These are phyloP conservation scores for Mortierella sp. DNA, from an alignment of 371 early-diverging fungal species.

Conservation along the genomic window DNA sequence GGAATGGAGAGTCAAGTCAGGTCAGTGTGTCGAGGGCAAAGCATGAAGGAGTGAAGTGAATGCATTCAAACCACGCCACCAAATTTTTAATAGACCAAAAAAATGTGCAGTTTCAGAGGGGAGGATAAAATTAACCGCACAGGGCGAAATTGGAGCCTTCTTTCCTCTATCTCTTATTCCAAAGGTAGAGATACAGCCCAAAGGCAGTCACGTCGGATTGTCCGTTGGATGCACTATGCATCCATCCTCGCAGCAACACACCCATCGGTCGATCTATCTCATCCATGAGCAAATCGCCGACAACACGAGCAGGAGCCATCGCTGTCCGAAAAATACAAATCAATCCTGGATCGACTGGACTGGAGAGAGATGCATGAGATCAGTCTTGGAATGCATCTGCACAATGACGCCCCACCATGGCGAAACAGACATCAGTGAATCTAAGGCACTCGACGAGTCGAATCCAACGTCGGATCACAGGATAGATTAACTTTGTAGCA, in stretches of 20 bases:
- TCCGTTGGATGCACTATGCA: not conserved
- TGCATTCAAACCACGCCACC: slow-evolving; percentile 13
- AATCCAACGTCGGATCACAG: too few species aligned
- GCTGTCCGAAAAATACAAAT: too few species aligned
- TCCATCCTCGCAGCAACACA: too few species aligned
- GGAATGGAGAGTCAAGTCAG: not conserved
- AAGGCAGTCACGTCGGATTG: slow-evolving; percentile 29
- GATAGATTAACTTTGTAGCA: too few species aligned
- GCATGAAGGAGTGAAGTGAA: not conserved
- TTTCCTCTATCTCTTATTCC: slow-evolving; percentile 51
- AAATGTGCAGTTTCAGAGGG: not conserved
- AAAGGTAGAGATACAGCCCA: slow-evolving; percentile 37
- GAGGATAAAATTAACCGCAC: slow-evolving; percentile 19
- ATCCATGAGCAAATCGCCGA: not conserved
- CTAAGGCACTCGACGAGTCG: too few species aligned
- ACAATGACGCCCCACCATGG: slow-evolving; percentile 5
- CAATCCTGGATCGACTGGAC: too few species aligned
- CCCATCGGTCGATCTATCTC: too few species aligned
- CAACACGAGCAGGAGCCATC: not conserved
- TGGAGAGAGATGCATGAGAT: too few species aligned
- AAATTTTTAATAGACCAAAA: not conserved
- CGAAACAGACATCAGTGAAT: slow-evolving; percentile 16
- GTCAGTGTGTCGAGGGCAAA: not conserved
- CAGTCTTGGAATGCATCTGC: slow-evolving; percentile 4
- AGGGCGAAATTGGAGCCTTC: slow-evolving; percentile 41